Conservation (phyloP, 345 rosid genomes). For the Combretum micranthum region DNA sequence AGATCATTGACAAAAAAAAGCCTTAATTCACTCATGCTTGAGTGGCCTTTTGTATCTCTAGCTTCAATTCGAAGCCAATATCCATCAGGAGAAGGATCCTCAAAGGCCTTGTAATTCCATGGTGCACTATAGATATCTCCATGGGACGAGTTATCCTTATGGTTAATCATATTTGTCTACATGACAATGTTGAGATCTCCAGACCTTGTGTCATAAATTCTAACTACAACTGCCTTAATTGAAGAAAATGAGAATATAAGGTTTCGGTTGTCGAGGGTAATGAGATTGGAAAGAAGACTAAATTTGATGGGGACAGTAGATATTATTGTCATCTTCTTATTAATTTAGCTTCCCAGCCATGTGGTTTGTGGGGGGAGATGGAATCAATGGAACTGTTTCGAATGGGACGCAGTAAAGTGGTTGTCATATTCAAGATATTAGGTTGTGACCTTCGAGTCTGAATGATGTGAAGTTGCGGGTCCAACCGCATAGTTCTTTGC, state of each 20-base stretch:
- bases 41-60: constrained; percentile 44
- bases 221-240: constrained; percentile 57
- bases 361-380: too few species aligned
- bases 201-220: constrained; percentile 60
- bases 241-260: constrained; percentile 52
- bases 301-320: too few species aligned
- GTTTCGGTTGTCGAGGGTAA: neutral
- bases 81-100: constrained; percentile 80
- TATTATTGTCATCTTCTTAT: too few species aligned
- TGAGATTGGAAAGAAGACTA: too few species aligned
- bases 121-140: constrained; percentile 68
- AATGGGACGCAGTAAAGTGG: neutral
- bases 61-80: constrained; percentile 85
- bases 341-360: too few species aligned
- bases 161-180: constrained; percentile 69
- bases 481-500: neutral
- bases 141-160: constrained; percentile 35
- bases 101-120: constrained; percentile 87
- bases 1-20: constrained; percentile 78
- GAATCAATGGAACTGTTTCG: neutral
- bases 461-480: constrained; percentile 16
- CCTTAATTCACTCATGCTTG: constrained; percentile 50
- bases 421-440: neutral
- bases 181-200: constrained; percentile 50
- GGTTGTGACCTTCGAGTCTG: constrained; percentile 12